These are phyloP conservation scores for Paulownia fortunei DNA, from an alignment of 257 asterid species.

Conservation along the genomic window DNA sequence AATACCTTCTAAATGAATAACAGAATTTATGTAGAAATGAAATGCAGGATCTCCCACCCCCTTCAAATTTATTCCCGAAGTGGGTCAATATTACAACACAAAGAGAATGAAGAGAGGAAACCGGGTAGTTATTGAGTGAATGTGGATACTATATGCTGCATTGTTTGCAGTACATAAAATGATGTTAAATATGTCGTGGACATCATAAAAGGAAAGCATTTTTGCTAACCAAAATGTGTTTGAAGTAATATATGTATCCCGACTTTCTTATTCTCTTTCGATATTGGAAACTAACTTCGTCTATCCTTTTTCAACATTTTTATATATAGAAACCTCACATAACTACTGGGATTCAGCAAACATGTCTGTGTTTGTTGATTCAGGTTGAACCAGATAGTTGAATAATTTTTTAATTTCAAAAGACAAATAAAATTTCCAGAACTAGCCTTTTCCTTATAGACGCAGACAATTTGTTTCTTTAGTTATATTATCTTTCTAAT, in stretches of 20 bases:
- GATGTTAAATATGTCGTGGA: too few relatives aligned
- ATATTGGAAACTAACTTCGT: background rate
- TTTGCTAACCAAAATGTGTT: background rate
- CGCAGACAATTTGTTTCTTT: background rate
- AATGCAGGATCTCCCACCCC: too few relatives aligned
- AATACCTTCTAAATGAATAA: background rate
- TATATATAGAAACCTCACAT: background rate
- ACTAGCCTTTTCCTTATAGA: background rate
- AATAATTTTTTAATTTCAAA: background rate
- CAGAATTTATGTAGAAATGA: too few relatives aligned
- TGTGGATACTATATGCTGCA: background rate
- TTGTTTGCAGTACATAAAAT: too few relatives aligned
- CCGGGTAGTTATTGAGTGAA: background rate
- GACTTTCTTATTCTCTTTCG: too few relatives aligned
- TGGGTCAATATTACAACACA: background rate
- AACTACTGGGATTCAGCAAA: background rate
- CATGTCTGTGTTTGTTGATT: background rate
- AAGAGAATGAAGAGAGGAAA: background rate
- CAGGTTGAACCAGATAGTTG: background rate
- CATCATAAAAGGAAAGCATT: background rate
- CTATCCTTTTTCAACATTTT: background rate
- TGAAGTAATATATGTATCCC: background rate
- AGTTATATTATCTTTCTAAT: background rate
- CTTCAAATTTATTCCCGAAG: background rate
- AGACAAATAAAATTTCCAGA: background rate